Percentiles rank a stretch among this genome's conserved stretches.
phyloP scores from a whole-genome alignment of 257 asterid genomes.

The Solanum boliviense region DNA sequence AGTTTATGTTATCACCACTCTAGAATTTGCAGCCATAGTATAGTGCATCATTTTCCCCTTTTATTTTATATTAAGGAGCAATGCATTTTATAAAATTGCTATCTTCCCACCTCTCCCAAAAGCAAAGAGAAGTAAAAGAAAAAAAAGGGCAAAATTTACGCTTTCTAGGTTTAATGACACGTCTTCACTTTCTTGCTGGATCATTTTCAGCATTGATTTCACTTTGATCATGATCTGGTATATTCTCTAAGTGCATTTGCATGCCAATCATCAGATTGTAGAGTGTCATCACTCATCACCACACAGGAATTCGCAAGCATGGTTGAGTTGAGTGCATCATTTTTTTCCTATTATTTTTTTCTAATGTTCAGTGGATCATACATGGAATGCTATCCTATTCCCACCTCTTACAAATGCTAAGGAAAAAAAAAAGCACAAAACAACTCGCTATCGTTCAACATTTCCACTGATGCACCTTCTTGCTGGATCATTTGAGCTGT shows the following conservation, averaged over 20 bases:
- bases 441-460: not conserved
- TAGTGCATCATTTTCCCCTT: not conserved
- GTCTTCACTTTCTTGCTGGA: not conserved
- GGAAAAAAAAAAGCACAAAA: not conserved
- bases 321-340: not conserved
- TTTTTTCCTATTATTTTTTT: not conserved
- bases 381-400: not conserved
- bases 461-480: not conserved
- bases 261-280: not conserved
- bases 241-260: not conserved
- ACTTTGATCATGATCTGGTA: not conserved
- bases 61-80: not conserved
- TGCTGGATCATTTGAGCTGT: not conserved
- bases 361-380: not conserved
- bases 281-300: not conserved
- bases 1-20: not conserved
- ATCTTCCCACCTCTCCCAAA: not conserved
- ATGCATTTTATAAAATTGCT: not conserved
- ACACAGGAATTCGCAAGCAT: not conserved
- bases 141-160: not conserved
- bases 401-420: not conserved
- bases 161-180: not conserved
- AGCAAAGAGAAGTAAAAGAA: not conserved
- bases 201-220: not conserved
- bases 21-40: not conserved